Evolutionary conservation across 805 yeast genomes (phyloP).

Genomic region (Kodamaea nitidulidarum): DNA sequence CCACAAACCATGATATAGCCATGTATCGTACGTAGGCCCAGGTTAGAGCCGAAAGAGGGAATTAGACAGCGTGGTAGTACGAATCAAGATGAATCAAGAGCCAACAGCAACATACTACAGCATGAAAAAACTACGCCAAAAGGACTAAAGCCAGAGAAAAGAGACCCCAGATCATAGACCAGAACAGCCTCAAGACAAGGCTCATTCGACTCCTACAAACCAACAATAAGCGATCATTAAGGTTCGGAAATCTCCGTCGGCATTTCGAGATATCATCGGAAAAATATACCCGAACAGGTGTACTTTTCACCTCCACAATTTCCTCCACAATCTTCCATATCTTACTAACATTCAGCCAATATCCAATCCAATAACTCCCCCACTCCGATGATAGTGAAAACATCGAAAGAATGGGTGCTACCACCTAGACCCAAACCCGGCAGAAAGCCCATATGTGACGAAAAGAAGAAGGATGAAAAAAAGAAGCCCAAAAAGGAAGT

Average conservation of each 20-base stretch:
- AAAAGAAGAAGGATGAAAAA: constrained; percentile 6
- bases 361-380: constrained; percentile 2
- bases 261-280: too few species aligned
- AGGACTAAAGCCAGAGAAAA: too few species aligned
- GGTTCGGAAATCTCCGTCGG: too few species aligned
- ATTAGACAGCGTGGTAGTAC: background rate
- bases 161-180: too few species aligned
- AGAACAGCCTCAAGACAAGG: too few species aligned
- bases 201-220: too few species aligned
- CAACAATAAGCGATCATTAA: too few species aligned
- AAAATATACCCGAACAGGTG: too few species aligned
- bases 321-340: too few species aligned
- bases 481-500: constrained; percentile 7
- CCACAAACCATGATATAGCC: constrained; percentile 11
- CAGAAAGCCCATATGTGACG: constrained; percentile 39
- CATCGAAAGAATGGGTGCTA: constrained; percentile 77
- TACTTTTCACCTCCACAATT: too few species aligned
- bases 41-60: background rate
- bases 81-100: background rate
- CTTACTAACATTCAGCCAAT: constrained; percentile 3
- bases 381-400: constrained; percentile 28
- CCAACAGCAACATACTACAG: too few species aligned
- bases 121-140: too few species aligned
- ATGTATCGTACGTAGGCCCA: constrained; percentile 10
- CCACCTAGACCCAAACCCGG: constrained; percentile 85